Evolutionary conservation across 768 basidiomycete genomes (phyloP).

Genomic region (Pleurotus tuber-regium): DNA sequence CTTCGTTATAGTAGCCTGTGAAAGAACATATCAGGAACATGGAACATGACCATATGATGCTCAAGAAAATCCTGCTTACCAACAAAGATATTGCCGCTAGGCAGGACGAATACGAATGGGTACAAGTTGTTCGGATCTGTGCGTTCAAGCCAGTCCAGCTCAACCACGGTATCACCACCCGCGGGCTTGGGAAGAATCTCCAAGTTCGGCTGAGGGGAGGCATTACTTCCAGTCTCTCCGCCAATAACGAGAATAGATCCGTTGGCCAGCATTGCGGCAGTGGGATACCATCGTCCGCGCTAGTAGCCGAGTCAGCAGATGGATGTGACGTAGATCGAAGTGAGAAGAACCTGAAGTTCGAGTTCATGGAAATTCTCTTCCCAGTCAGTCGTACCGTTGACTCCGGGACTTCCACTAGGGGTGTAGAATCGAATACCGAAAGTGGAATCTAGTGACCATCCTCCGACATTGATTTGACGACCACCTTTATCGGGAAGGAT

Average conservation of each 20-base stretch:
- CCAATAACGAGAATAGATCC: constrained; percentile 73
- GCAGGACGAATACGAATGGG: constrained; percentile 72
- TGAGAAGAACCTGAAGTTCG: constrained; percentile 49
- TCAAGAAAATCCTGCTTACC: constrained; percentile 39
- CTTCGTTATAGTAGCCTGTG: constrained; percentile 77
- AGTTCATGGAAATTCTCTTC: constrained; percentile 64
- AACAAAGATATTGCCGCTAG: constrained; percentile 66
- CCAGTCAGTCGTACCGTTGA: constrained; percentile 79
- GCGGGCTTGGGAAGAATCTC: constrained; percentile 68
- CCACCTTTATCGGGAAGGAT: constrained; percentile 74
- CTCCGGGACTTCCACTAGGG: constrained; percentile 64
- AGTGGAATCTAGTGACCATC: constrained; percentile 71
- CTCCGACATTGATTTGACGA: constrained; percentile 64
- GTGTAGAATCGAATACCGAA: constrained; percentile 72
- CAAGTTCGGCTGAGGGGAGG: constrained; percentile 59
- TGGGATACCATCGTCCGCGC: constrained; percentile 73
- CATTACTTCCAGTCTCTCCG: constrained; percentile 74
- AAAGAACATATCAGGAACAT: not conserved
- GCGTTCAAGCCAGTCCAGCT: constrained; percentile 63
- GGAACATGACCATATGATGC: not conserved
- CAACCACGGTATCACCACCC: constrained; percentile 59
- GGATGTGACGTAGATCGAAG: not conserved
- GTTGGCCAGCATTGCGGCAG: constrained; percentile 66
- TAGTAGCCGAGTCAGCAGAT: constrained; percentile 19
- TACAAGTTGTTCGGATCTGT: constrained; percentile 83